Evolutionary conservation across 768 basidiomycete genomes (phyloP).

Genomic region (Ramaria rubella): DNA sequence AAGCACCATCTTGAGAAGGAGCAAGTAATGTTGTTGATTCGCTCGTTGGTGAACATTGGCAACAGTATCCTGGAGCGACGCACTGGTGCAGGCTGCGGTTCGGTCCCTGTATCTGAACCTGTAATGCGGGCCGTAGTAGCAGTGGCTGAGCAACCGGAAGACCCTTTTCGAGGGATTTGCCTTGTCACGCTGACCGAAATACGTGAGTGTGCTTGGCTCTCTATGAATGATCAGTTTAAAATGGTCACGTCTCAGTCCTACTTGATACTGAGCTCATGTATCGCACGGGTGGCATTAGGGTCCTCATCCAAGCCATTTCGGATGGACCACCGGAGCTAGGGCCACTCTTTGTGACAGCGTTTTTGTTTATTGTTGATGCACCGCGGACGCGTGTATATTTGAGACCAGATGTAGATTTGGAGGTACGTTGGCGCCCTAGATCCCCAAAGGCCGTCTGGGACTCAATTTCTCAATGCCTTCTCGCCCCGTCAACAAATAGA

Average conservation of each 20-base stretch:
- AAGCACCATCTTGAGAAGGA: conserved; percentile 82
- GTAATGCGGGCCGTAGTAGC: conserved; percentile 88
- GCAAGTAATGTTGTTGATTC: conserved; percentile 85
- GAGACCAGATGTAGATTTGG: conserved; percentile 78
- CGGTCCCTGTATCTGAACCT: conserved; percentile 61
- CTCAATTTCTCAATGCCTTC: background rate
- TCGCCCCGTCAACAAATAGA: conserved; percentile 35
- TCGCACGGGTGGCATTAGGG: conserved; percentile 76
- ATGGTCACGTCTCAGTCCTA: conserved; percentile 47
- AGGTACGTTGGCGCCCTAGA: conserved; percentile 42
- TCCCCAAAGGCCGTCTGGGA: background rate
- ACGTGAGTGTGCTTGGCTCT: conserved; percentile 40
- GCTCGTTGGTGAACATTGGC: conserved; percentile 72
- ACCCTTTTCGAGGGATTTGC: conserved; percentile 75
- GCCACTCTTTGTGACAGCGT: conserved; percentile 69
- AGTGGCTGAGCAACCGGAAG: conserved; percentile 75
- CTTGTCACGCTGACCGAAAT: conserved; percentile 89
- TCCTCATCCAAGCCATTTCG: conserved; percentile 79
- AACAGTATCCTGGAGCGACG: conserved; percentile 39
- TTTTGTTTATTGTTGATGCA: conserved; percentile 78
- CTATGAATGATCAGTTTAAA: background rate
- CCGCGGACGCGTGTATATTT: conserved; percentile 77
- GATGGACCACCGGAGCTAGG: conserved; percentile 84
- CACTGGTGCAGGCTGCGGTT: conserved; percentile 34
- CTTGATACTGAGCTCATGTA: conserved; percentile 81